A percentile compares a stretch with the other conserved stretches of the same genome.
Conservation (phyloP, 257 asterid genomes). For the Capsicum rhomboideum region DNA sequence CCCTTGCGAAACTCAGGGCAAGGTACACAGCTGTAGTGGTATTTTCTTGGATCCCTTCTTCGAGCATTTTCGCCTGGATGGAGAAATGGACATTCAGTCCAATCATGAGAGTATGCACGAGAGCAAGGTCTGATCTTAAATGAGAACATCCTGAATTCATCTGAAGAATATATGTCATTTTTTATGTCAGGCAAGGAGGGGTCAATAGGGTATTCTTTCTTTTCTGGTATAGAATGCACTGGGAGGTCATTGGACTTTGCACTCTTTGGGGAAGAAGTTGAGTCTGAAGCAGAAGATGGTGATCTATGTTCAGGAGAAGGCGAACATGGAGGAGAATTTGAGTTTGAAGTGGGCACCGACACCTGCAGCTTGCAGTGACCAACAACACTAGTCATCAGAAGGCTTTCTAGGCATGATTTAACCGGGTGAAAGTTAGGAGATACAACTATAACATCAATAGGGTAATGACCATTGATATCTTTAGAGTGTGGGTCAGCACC, state of each 20-base stretch:
- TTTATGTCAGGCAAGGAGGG: slow-evolving; percentile 82
- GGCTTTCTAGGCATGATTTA: slow-evolving; percentile 37
- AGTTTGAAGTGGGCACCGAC: slow-evolving; percentile 15
- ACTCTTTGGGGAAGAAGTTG: slow-evolving; percentile 22
- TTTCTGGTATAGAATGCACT: slow-evolving; percentile 29
- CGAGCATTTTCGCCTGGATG: slow-evolving; percentile 30
- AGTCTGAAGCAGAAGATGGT: slow-evolving; percentile 30
- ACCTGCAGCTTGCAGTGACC: slow-evolving; percentile 24
- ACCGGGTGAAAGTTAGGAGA: slow-evolving; percentile 8
- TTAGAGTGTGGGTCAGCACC: slow-evolving; percentile 5
- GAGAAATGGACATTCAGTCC: slow-evolving; percentile 85
- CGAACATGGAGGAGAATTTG: slow-evolving; percentile 40
- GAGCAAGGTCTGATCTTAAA: slow-evolving; percentile 15
- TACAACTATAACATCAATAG: slow-evolving; percentile 5
- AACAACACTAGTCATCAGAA: slow-evolving; percentile 31
- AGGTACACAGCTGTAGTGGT: slow-evolving; percentile 10
- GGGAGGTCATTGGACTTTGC: slow-evolving; percentile 21
- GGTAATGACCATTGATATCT: slow-evolving; percentile 3
- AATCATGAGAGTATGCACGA: slow-evolving; percentile 3
- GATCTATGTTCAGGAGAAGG: slow-evolving; percentile 37
- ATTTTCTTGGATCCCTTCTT: slow-evolving; percentile 9
- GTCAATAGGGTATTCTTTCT: slow-evolving; percentile 68
- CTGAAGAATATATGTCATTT: slow-evolving; percentile 54
- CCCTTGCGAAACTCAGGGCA: slow-evolving; percentile 14
- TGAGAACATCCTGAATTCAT: slow-evolving; percentile 10